Conservation (phyloP, 805 yeast genomes). For the Starmerella asiatica region DNA sequence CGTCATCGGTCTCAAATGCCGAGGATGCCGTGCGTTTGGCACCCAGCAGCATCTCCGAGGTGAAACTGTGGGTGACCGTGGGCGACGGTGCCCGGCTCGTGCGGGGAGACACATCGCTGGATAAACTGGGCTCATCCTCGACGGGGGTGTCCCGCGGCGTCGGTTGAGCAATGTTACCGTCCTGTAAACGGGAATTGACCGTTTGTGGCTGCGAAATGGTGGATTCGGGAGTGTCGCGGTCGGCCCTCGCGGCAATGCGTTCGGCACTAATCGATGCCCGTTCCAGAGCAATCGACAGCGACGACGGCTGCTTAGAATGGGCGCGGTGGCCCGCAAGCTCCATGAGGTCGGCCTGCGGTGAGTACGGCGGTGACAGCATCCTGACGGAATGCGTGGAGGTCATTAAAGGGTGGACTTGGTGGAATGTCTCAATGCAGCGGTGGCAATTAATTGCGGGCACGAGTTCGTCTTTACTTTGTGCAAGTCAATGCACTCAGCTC, state of each 20-base stretch:
- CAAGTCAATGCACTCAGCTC: too few species aligned
- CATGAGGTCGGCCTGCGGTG: conserved; percentile 22
- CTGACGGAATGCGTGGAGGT: conserved; percentile 6
- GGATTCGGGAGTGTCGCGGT: neutral
- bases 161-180: neutral
- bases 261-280: neutral
- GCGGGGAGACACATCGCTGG: neutral
- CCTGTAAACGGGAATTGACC: neutral
- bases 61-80: neutral
- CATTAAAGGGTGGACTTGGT: too few species aligned
- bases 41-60: neutral
- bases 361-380: conserved; percentile 27
- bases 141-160: neutral
- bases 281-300: neutral
- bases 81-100: neutral
- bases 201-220: neutral
- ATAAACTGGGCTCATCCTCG: neutral
- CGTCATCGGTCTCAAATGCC: conserved; percentile 4
- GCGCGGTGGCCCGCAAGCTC: neutral
- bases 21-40: conserved; percentile 9
- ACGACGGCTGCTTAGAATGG: neutral
- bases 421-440: too few species aligned
- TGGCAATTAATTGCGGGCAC: too few species aligned
- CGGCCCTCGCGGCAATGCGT: neutral
- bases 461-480: too few species aligned